Percentiles rank a stretch among this genome's conserved stretches.
Evolutionary conservation across 352 stramenopile genomes (phyloP).

Genomic region (Blastocystis sp.): DNA sequence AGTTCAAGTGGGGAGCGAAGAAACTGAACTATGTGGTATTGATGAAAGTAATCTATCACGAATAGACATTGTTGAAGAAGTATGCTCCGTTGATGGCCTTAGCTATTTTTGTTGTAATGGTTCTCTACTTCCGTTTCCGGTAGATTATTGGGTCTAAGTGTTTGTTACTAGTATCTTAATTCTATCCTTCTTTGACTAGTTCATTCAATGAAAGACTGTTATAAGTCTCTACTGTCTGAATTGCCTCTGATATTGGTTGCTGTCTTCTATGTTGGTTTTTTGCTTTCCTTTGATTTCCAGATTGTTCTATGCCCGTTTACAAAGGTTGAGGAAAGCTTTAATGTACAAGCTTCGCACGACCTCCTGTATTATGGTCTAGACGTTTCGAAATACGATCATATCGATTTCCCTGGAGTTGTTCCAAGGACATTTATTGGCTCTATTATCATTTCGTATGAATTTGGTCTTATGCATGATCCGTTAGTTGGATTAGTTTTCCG

Average conservation of each 20-base stretch:
- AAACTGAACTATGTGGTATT: slow-evolving; percentile 61
- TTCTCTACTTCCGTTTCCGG: slow-evolving; percentile 53
- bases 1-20: slow-evolving; percentile 62
- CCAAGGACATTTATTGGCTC: slow-evolving; percentile 88
- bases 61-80: slow-evolving; percentile 49
- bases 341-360: slow-evolving; percentile 93
- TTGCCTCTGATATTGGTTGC: not conserved
- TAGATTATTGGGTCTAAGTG: not conserved
- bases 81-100: slow-evolving; percentile 22
- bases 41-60: not conserved
- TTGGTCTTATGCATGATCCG: too few relatives aligned
- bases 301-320: slow-evolving; percentile 70
- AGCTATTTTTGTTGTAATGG: slow-evolving; percentile 17
- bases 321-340: slow-evolving; percentile 95
- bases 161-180: too few relatives aligned
- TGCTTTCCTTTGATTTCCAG: not conserved
- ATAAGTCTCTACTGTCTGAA: not conserved
- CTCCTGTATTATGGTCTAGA: slow-evolving; percentile 74
- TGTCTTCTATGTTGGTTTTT: not conserved
- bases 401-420: slow-evolving; percentile 92
- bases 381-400: slow-evolving; percentile 82
- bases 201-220: not conserved
- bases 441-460: slow-evolving; percentile 71
- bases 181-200: too few relatives aligned
- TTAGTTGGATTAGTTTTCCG: slow-evolving; percentile 66